Conservation (phyloP, 768 basidiomycete species). For the Hemileccinum rubropunctum region DNA sequence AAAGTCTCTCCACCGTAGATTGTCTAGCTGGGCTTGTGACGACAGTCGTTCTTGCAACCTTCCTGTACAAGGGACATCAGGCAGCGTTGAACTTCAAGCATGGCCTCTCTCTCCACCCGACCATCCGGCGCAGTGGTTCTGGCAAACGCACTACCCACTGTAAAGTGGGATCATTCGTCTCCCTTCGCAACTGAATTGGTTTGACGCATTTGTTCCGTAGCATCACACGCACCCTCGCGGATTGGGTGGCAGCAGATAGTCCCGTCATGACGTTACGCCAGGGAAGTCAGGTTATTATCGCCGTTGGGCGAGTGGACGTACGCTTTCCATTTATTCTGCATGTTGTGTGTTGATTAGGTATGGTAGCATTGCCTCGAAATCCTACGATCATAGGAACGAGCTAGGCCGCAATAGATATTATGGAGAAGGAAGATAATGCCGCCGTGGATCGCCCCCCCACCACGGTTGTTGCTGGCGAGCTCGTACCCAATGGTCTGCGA, state of each 20-base stretch:
- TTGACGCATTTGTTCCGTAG: background rate
- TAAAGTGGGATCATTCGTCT: slow-evolving; percentile 12
- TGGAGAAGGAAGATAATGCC: slow-evolving; percentile 54
- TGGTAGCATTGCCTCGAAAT: too few relatives aligned
- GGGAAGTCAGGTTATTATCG: slow-evolving; percentile 31
- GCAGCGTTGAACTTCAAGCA: background rate
- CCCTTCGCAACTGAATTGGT: background rate
- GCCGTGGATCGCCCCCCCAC: slow-evolving; percentile 50
- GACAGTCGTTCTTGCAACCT: background rate
- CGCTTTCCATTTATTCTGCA: background rate
- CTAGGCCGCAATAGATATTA: slow-evolving; percentile 53
- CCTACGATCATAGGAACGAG: slow-evolving; percentile 4
- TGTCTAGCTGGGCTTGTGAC: background rate
- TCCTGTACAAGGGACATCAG: slow-evolving; percentile 1
- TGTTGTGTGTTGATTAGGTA: too few relatives aligned
- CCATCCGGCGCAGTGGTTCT: slow-evolving; percentile 24
- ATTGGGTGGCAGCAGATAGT: slow-evolving; percentile 53
- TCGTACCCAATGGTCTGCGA: slow-evolving; percentile 50
- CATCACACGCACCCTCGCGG: slow-evolving; percentile 36
- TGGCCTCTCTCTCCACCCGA: slow-evolving; percentile 21
- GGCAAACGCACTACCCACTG: slow-evolving; percentile 17
- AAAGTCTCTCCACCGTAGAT: background rate
- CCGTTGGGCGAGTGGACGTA: slow-evolving; percentile 24
- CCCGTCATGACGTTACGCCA: slow-evolving; percentile 53
- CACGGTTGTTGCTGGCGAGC: slow-evolving; percentile 50